Evolutionary conservation across 2,329 filamentous ascomycete species (phyloP).

Genomic region (Cladosporium phlei): DNA sequence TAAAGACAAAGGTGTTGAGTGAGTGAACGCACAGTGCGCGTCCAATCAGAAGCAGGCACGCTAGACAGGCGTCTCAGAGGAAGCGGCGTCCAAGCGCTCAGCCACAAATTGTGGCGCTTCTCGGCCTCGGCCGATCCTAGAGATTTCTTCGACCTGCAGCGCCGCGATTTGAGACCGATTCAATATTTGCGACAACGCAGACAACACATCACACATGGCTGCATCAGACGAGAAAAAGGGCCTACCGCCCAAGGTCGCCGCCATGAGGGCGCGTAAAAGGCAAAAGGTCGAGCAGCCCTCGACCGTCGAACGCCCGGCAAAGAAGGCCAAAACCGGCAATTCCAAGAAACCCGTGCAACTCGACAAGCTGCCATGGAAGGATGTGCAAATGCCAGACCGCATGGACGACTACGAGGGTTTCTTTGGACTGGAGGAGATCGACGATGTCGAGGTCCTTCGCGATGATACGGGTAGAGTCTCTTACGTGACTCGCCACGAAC

Average conservation of each 20-base stretch:
- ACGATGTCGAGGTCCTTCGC: constrained; percentile 79
- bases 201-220: constrained; percentile 17
- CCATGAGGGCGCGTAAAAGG: constrained; percentile 41
- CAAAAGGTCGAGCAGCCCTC: constrained; percentile 34
- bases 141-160: constrained; percentile 1
- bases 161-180: background rate
- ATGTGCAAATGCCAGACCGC: constrained; percentile 66
- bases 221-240: constrained; percentile 31
- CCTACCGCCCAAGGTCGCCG: constrained; percentile 35
- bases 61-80: no score
- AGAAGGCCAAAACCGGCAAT: constrained; percentile 18
- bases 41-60: no score
- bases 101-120: no score
- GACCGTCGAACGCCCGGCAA: constrained; percentile 12
- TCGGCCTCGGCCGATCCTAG: background rate
- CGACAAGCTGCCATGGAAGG: constrained; percentile 57
- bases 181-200: background rate
- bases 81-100: no score
- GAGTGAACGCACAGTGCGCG: no score
- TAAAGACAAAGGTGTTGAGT: no score
- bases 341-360: constrained; percentile 34
- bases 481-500: constrained; percentile 30
- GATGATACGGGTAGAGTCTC: constrained; percentile 48
- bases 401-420: constrained; percentile 91
- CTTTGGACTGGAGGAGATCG: constrained; percentile 84